A percentile compares a stretch with the other conserved stretches of the same genome.
Conservation (phyloP, 2,329 filamentous ascomycete species). For the Paecilomyces dactylethromorphus region DNA sequence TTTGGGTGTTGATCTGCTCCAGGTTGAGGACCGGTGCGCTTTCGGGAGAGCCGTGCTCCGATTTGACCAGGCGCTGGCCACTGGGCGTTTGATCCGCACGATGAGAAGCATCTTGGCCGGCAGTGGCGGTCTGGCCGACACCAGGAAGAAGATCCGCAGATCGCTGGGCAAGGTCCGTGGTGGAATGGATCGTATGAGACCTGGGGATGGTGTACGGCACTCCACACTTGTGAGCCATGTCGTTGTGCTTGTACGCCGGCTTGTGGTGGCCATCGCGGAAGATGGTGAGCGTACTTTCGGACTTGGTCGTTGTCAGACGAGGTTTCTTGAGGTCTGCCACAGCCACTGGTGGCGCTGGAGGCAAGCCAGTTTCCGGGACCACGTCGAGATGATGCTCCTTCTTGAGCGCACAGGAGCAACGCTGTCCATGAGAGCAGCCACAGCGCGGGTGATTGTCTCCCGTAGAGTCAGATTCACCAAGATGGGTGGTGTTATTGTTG, state of each 20-base stretch:
- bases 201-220: slow-evolving; percentile 57
- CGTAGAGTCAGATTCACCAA: slow-evolving; percentile 28
- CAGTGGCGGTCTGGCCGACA: slow-evolving; percentile 17
- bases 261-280: slow-evolving; percentile 61
- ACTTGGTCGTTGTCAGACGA: slow-evolving; percentile 50
- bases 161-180: slow-evolving; percentile 41
- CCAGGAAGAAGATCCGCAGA: slow-evolving; percentile 48
- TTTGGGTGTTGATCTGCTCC: slow-evolving; percentile 26
- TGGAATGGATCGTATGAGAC: slow-evolving; percentile 44
- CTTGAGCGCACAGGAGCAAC: slow-evolving; percentile 56
- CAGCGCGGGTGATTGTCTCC: slow-evolving; percentile 31
- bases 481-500: slow-evolving; percentile 49
- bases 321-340: slow-evolving; percentile 47
- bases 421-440: slow-evolving; percentile 52
- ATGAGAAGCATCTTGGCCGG: slow-evolving; percentile 23
- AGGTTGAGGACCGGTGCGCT: slow-evolving; percentile 21
- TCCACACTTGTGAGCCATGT: slow-evolving; percentile 56
- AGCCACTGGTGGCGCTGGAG: slow-evolving; percentile 30
- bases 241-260: slow-evolving; percentile 58
- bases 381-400: slow-evolving; percentile 49
- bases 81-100: slow-evolving; percentile 24
- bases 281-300: slow-evolving; percentile 53
- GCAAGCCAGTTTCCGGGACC: slow-evolving; percentile 41
- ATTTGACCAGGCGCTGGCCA: slow-evolving; percentile 33
- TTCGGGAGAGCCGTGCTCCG: slow-evolving; percentile 42